A percentile compares a stretch with the other conserved stretches of the same genome.
Evolutionary conservation across 1,284 basidiomycete species (phyloP).

Genomic region (Ustilago esculenta): DNA sequence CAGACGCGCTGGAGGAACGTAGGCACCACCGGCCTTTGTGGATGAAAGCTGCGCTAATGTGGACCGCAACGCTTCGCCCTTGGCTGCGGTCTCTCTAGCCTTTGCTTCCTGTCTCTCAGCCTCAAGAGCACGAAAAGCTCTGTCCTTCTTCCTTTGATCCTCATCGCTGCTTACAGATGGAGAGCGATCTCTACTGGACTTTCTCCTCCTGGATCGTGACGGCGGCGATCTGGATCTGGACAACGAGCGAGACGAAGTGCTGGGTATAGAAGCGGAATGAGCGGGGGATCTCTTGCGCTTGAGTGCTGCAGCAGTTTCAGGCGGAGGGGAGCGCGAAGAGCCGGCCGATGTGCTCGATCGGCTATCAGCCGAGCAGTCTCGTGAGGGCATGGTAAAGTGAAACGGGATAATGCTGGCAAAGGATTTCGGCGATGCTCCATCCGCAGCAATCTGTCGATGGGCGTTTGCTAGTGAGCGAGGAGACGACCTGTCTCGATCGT

Average conservation of each 20-base stretch:
- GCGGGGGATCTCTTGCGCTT: conserved; percentile 29
- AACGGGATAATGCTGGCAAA: too few relatives aligned
- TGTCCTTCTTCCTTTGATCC: background rate
- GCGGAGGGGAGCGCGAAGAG: conserved; percentile 16
- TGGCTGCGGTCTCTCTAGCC: conserved; percentile 21
- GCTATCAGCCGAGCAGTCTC: conserved; percentile 7
- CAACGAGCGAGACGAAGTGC: conserved; percentile 20
- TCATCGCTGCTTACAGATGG: conserved; percentile 20
- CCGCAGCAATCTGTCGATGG: too few relatives aligned
- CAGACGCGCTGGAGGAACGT: conserved; percentile 89
- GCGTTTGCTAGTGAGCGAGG: too few relatives aligned
- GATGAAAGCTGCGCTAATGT: conserved; percentile 55
- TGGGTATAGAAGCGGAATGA: conserved; percentile 25
- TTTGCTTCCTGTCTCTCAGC: conserved; percentile 17
- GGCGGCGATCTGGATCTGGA: conserved; percentile 34
- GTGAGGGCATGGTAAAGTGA: conserved; percentile 28
- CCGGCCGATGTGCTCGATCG: background rate
- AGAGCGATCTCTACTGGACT: conserved; percentile 20
- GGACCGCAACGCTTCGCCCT: conserved; percentile 54
- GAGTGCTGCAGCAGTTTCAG: conserved; percentile 15
- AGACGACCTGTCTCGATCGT: too few relatives aligned
- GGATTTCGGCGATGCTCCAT: background rate
- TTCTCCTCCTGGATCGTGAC: conserved; percentile 23
- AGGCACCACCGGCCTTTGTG: conserved; percentile 87
- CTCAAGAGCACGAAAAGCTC: conserved; percentile 6